Evolutionary conservation across 1,284 basidiomycete species (phyloP), one percentile per base, ranked within the genome.

Genomic region (Sanghuangporus weigelae): DNA sequence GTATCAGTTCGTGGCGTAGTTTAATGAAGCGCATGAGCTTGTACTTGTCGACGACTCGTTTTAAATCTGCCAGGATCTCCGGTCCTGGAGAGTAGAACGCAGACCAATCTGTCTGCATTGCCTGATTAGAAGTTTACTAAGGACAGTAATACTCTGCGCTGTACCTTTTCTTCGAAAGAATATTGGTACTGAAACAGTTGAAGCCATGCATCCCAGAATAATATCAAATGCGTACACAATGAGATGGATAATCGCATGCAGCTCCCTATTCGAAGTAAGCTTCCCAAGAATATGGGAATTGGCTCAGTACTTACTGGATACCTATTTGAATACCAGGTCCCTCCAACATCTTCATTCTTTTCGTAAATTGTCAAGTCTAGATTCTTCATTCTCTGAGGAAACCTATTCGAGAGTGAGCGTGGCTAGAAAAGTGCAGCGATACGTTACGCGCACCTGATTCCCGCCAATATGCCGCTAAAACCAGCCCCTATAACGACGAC

Each of bases 341-440:
- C 86, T 16, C 85, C 86, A n/a, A 88, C 74, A 1, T 80, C 83
- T 5, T 76, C 74, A 63, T 81, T 80, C 65, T 83, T 82, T 59
- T 88, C 85, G 67, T 85, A 87, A 19, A 87, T 81, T 0, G 78
- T 79, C 8, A 87, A 68, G 26, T 84, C 74, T 8, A 85, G 67
- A 63, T 86, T 84, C 51, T 77, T 76, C 12, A 86, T 75, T 57
- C 75, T 76, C 71, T 86, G 85, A 5, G 78, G 75, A 66, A 86
- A 81, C 39, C 84, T 84, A 31, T 1, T 7, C 11, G n/a, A 49
- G 23, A 16, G 19, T 23, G 11, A 42, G 10, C 2, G 1, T 36
- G 42, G 16, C 7, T 21, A 71, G 57, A 77, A 77, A 38, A 70
- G 69, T 66, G 68, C 74, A 84, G 38, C 38, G 10, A 7, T 6